Conservation (phyloP, 257 asterid genomes). For the Anisodus tanguticus region DNA sequence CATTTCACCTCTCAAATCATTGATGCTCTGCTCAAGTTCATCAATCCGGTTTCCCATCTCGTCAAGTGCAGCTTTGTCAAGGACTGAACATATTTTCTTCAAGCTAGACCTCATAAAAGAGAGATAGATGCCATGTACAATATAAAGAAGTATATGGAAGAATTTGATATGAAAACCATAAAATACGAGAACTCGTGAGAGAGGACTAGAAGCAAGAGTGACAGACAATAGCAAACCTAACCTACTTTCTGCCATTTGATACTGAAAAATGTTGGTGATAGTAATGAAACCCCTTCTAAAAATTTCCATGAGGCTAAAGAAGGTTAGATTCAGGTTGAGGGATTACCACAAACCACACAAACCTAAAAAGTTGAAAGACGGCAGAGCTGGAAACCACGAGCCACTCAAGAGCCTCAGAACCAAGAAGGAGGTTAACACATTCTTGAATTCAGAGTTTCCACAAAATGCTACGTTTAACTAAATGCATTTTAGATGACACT, state of each 20-base stretch:
- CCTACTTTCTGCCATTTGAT: not conserved
- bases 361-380: not conserved
- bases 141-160: not conserved
- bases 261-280: not conserved
- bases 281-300: not conserved
- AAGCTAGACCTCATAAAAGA: not conserved
- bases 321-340: not conserved
- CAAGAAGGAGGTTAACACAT: not conserved
- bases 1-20: slow-evolving; percentile 82
- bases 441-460: not conserved
- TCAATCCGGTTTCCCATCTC: slow-evolving; percentile 93
- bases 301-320: not conserved
- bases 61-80: slow-evolving; percentile 69
- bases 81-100: slow-evolving; percentile 37
- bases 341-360: not conserved
- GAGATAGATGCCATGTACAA: not conserved
- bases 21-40: slow-evolving; percentile 87
- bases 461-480: not conserved
- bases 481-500: not conserved
- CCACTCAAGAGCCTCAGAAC: not conserved
- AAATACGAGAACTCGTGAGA: not conserved
- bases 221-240: not conserved
- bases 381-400: not conserved
- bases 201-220: not conserved
- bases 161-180: not conserved